phyloP scores from a whole-genome alignment of 2,329 filamentous ascomycete genomes.

The Sporothrix variecibatus region DNA sequence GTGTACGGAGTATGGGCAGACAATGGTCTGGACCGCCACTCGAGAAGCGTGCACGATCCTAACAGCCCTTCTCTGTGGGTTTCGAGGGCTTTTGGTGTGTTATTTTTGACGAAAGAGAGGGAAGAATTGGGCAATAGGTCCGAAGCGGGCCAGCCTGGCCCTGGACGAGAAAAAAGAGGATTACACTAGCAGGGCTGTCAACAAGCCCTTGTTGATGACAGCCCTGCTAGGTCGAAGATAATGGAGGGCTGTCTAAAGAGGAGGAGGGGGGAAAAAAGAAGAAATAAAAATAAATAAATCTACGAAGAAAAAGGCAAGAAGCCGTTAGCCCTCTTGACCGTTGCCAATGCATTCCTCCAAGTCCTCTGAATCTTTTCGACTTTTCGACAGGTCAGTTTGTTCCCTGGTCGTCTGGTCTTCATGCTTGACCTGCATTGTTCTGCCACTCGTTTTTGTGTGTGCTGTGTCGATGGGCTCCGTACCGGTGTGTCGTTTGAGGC shows the following conservation, averaged over 20 bases:
- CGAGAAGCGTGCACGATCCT: background rate
- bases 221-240: background rate
- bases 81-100: background rate
- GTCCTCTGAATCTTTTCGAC: too few relatives aligned
- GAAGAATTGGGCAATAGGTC: slow-evolving; percentile 5
- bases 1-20: background rate
- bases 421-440: background rate
- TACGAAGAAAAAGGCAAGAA: background rate
- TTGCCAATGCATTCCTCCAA: background rate
- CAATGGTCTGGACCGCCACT: background rate
- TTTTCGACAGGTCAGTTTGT: background rate
- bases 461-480: background rate
- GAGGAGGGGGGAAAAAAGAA: background rate
- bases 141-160: background rate
- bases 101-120: background rate
- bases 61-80: background rate
- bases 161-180: background rate
- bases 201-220: background rate
- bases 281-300: background rate
- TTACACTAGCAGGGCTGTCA: background rate
- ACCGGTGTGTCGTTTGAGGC: slow-evolving; percentile 4
- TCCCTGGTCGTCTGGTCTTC: background rate
- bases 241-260: background rate
- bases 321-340: background rate
- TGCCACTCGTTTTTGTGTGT: background rate